phyloP scores from a whole-genome alignment of 2,329 filamentous ascomycete genomes.

The Exophiala oligosperma region DNA sequence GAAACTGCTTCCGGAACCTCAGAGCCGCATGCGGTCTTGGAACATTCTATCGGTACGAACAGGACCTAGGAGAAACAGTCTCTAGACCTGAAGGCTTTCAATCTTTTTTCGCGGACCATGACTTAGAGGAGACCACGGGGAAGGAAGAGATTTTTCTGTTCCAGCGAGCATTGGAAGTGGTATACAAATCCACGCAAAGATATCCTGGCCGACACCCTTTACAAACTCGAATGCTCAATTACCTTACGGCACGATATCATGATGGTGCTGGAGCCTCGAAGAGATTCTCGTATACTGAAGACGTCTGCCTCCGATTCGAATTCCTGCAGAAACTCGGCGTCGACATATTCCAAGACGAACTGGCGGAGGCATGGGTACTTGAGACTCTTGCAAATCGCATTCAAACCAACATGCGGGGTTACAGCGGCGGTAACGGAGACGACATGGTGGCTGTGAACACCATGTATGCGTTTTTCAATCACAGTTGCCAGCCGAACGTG shows the following conservation, averaged over 20 bases:
- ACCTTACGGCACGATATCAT: background rate
- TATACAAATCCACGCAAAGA: background rate
- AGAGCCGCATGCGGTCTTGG: background rate
- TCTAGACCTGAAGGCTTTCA: background rate
- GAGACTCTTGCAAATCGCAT: background rate
- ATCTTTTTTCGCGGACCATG: too few relatives aligned
- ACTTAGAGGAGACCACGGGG: background rate
- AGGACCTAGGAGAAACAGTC: background rate
- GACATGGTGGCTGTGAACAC: background rate
- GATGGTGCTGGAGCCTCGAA: background rate
- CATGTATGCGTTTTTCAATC: slow-evolving; percentile 5
- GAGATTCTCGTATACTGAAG: background rate
- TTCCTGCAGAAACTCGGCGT: background rate
- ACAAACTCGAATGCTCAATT: background rate
- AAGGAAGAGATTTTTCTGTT: background rate
- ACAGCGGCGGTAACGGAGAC: background rate
- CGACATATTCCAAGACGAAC: background rate
- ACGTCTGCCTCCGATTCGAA: background rate
- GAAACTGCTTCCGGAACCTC: background rate
- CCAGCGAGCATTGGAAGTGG: background rate
- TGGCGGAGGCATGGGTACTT: slow-evolving; percentile 1
- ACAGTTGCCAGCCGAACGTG: slow-evolving; percentile 2
- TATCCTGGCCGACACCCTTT: background rate
- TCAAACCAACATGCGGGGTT: background rate
- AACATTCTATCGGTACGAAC: background rate